Base-by-base conservation (phyloP, 2,329 filamentous ascomycete genomes). In the Aspergillus hortae region DNA sequence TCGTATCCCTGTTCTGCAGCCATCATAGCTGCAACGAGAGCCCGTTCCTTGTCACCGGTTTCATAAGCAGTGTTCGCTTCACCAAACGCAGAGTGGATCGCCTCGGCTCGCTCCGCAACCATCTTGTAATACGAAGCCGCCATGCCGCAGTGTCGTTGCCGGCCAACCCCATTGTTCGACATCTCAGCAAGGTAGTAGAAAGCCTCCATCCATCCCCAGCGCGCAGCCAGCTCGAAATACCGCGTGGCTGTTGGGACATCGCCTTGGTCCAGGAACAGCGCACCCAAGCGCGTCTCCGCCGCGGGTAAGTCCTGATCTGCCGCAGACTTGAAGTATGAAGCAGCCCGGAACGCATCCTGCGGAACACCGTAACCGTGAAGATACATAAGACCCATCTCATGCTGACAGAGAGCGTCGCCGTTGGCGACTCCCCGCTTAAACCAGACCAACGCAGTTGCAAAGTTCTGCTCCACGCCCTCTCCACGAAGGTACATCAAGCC, bases 1-100 rank as follows among this genome's bases (percentile, higher is more conserved):
- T 96, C 92, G 60, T 94, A 95, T 12, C 92, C 92, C 71, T 96
- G 91, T 67, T 96, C 92, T 1, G 92, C 92, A 1, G 90, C 90
- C 80, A 94, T 87, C 67, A 96, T 82, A 58, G 91, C 92, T 48
- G 86, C 81, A 15, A 96, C 80, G 45, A 96, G 80, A 2, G 92
- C 92, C 23, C 87, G 80, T 61, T 95, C 90, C 27, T 84, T 79
- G 64, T 96, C 88, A 4, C 90, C 90, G 15, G 82, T 78, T 51
- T 90, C 86, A 63, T 89, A 95, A 0, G 90, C 91, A 43, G 84
- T 79, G 61, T 95, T 95, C 1, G 92, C 89, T 69, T 95, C 90
- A 2, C 78, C 76, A 77, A 95, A 91, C 0, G 89, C 87, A 0
- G 89, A 92, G 36, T 90, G 84, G 6, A 90, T 71, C 2, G 81